A percentile compares a stretch with the other conserved stretches of the same genome.
Conservation (phyloP, 805 yeast species). For the Kluyveromyces dobzhanskii region DNA sequence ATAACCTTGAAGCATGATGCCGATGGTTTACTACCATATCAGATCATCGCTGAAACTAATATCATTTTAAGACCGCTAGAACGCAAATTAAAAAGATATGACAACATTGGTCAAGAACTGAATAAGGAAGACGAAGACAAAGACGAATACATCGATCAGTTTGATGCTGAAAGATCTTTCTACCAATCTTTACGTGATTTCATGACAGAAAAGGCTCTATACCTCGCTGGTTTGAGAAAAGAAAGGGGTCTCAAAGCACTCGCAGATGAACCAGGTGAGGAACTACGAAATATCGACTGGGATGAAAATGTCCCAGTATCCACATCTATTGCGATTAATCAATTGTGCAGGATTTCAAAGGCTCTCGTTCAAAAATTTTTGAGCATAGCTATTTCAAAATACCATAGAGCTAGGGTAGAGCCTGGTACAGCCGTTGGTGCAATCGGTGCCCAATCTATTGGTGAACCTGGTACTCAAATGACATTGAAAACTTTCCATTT, state of each 20-base stretch:
- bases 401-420: slow-evolving; percentile 84
- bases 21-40: slow-evolving; percentile 57
- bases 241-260: slow-evolving; percentile 41
- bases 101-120: slow-evolving; percentile 57
- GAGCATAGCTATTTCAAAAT: slow-evolving; percentile 69
- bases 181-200: slow-evolving; percentile 68
- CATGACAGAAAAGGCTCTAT: slow-evolving; percentile 45
- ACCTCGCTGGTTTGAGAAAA: slow-evolving; percentile 49
- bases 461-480: slow-evolving; percentile 99
- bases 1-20: slow-evolving; percentile 54
- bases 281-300: slow-evolving; percentile 33
- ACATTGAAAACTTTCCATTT: slow-evolving; percentile 94
- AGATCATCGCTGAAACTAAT: slow-evolving; percentile 50
- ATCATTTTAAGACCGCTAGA: slow-evolving; percentile 54
- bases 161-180: slow-evolving; percentile 81
- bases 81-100: slow-evolving; percentile 51
- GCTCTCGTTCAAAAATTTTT: slow-evolving; percentile 56
- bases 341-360: slow-evolving; percentile 58
- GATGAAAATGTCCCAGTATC: slow-evolving; percentile 31
- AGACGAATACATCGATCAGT: slow-evolving; percentile 67
- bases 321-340: slow-evolving; percentile 45
- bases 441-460: slow-evolving; percentile 97
- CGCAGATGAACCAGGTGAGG: slow-evolving; percentile 37
- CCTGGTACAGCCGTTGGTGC: slow-evolving; percentile 99
- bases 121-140: slow-evolving; percentile 36